A percentile compares a stretch with the other conserved stretches of the same genome.
Evolutionary conservation across 768 basidiomycete genomes (phyloP).

Genomic region (Macrolepiota fuliginosa): DNA sequence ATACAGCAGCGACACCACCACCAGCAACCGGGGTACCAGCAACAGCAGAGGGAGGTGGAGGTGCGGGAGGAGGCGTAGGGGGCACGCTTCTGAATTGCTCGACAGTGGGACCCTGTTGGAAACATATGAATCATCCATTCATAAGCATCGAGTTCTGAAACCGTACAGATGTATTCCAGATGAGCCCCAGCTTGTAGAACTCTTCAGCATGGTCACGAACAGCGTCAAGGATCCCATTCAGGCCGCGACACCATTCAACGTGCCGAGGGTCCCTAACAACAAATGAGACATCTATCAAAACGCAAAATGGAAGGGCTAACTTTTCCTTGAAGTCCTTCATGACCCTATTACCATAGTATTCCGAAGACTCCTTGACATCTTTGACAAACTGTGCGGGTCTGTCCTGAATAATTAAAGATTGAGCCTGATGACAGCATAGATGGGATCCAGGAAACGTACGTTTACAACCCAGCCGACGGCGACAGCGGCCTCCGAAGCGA

Average conservation of each 20-base stretch:
- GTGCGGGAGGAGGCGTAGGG: constrained; percentile 54
- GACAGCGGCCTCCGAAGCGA: constrained; percentile 79
- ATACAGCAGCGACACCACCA: constrained; percentile 75
- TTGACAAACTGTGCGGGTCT: constrained; percentile 80
- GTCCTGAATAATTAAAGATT: constrained; percentile 37
- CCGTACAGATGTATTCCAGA: constrained; percentile 83
- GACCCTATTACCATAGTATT: constrained; percentile 87
- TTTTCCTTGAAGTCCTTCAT: constrained; percentile 93
- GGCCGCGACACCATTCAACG: constrained; percentile 83
- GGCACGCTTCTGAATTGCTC: constrained; percentile 53
- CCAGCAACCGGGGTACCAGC: constrained; percentile 40
- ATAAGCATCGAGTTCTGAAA: background rate
- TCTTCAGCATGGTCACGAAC: constrained; percentile 82
- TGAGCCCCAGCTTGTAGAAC: constrained; percentile 80
- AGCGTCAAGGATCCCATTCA: constrained; percentile 68
- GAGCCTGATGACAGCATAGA: background rate
- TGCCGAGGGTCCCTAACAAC: constrained; percentile 74
- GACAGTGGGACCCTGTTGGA: constrained; percentile 50
- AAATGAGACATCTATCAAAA: background rate
- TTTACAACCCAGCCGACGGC: constrained; percentile 85
- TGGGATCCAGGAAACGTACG: constrained; percentile 43
- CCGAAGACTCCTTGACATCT: constrained; percentile 81
- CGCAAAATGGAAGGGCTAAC: constrained; percentile 41
- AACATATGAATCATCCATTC: constrained; percentile 3
- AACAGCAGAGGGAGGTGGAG: constrained; percentile 56